Evolutionary conservation across 306 rosid genomes (phyloP), one percentile per base, ranked within the genome.

Genomic region (Abrus precatorius): DNA sequence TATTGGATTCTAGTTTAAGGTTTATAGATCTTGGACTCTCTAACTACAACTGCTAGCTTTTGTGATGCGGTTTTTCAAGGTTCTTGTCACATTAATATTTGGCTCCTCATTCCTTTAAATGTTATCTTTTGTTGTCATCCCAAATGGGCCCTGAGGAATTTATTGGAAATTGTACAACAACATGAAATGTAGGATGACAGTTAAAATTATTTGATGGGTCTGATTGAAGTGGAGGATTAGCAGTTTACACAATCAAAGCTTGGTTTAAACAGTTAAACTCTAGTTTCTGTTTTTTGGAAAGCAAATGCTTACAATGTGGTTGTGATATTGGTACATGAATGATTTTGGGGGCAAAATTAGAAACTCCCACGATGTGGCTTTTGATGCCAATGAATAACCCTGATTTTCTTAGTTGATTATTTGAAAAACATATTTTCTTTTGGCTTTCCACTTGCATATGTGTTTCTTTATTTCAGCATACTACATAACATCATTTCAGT

Each of bases 41-140:
- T 20, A 20, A 20, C 20, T 20, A 20, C 20, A 20, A 20, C 20
- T 20, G 20, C 20, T 20, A 20, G 20, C 20, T 20, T 20, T 20
- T 20, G 20, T 20, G 20, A 20, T 20, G 20, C 20, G 20, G 20
- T 20, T 20, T 20, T 20, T 20, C 20, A 0, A 20, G 20, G 20
- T 20, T 20, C 20, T 20, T 20, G 20, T 20, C 20, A 70, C 45
- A 10, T 63, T 62, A 34, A 62, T 65, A 40, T 47, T 49, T 9
- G 60, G 72, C 28, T 56, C 70, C 56, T 12, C 20, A 7, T 41
- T 40, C 56, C 12, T 41, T 4, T 2, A 33, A 63, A 30, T 44
- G 20, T 69, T 61, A 27, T 8, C 72, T 75, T 38, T 75, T 66
- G 54, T 74, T 81, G 78, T 49, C 75, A 82, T 57, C 54, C 41